These are phyloP conservation scores for Aspergillus texensis DNA, from an alignment of 2,329 filamentous ascomycete genomes.

Conservation along the genomic window DNA sequence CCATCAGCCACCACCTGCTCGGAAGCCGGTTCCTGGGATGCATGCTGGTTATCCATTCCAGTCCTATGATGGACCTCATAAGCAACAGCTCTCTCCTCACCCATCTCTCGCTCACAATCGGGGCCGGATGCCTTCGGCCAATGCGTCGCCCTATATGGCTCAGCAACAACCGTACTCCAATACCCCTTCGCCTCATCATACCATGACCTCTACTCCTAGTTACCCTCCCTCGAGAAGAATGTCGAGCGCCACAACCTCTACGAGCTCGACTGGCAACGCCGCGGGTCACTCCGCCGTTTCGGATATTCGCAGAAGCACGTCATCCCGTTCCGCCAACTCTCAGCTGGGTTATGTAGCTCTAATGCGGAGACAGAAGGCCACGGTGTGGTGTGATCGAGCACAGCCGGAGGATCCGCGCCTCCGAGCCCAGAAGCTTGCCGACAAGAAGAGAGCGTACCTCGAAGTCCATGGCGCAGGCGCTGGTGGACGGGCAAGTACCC, in stretches of 20 bases:
- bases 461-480: conserved; percentile 69
- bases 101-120: conserved; percentile 36
- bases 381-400: conserved; percentile 94
- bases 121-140: conserved; percentile 44
- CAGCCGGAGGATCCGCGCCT: conserved; percentile 89
- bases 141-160: conserved; percentile 31
- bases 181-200: conserved; percentile 29
- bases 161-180: conserved; percentile 30
- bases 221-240: conserved; percentile 36
- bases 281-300: conserved; percentile 24
- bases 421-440: conserved; percentile 79
- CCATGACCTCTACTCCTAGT: conserved; percentile 27
- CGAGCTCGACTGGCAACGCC: conserved; percentile 42
- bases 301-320: conserved; percentile 71
- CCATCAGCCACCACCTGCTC: conserved; percentile 35
- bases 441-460: conserved; percentile 81
- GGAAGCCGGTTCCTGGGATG: conserved; percentile 32
- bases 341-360: conserved; percentile 87
- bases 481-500: conserved; percentile 63
- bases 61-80: conserved; percentile 28
- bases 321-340: conserved; percentile 70
- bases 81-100: conserved; percentile 30
- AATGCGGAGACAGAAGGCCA: conserved; percentile 96
- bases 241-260: conserved; percentile 46
- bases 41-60: conserved; percentile 31